phyloP scores from a whole-genome alignment of 768 basidiomycete species.

The Boletellus sp. region DNA sequence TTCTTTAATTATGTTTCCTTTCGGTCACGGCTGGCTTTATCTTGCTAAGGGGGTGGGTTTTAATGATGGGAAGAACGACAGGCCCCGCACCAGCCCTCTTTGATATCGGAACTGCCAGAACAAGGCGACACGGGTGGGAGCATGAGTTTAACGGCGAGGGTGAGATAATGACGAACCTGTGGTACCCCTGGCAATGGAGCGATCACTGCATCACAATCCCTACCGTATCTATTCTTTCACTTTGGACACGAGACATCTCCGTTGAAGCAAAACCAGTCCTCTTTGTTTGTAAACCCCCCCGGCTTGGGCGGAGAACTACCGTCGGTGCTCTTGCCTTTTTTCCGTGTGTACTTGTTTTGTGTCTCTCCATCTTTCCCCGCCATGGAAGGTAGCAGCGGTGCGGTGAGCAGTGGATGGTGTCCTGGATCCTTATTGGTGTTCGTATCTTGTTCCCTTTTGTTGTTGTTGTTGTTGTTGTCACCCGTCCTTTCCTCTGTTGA shows the following conservation, averaged over 20 bases:
- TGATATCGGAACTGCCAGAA: constrained; percentile 9
- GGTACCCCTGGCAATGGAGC: constrained; percentile 21
- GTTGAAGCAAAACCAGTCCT: constrained; percentile 13
- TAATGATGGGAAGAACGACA: constrained; percentile 17
- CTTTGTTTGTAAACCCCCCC: constrained; percentile 12
- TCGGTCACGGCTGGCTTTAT: constrained; percentile 25
- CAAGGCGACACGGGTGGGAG: constrained; percentile 12
- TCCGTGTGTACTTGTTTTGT: not conserved
- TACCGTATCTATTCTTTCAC: constrained; percentile 34
- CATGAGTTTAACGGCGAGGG: constrained; percentile 9
- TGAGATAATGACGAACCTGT: constrained; percentile 21
- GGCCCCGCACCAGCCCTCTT: constrained; percentile 10
- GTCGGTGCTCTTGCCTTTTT: constrained; percentile 5
- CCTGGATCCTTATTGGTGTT: too few relatives aligned
- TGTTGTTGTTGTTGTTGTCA: too few relatives aligned
- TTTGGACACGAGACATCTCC: constrained; percentile 22
- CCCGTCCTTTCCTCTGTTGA: too few relatives aligned
- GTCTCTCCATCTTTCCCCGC: not conserved
- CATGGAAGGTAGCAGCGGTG: too few relatives aligned
- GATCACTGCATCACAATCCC: constrained; percentile 21
- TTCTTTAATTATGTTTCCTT: constrained; percentile 24
- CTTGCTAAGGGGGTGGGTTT: constrained; percentile 25
- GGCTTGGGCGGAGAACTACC: constrained; percentile 3
- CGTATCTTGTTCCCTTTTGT: too few relatives aligned
- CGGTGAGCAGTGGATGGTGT: too few relatives aligned